phyloP scores from a whole-genome alignment of 1,284 basidiomycete genomes.

The Microbotryum lychnidis-dioicae region DNA sequence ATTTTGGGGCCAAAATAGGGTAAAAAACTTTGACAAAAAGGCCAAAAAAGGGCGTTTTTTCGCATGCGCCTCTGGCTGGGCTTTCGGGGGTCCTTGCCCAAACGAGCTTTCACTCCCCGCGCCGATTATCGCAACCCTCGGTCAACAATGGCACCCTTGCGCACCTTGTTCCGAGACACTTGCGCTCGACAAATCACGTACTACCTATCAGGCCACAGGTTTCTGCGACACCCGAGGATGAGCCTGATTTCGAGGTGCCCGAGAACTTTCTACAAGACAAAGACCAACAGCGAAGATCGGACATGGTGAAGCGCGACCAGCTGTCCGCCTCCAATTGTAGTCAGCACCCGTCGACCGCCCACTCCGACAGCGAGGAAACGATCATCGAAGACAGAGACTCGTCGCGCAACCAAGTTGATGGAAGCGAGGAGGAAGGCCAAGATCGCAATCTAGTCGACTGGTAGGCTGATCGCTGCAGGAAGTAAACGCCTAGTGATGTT shows the following conservation, averaged over 20 bases:
- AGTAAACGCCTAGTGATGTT: not conserved
- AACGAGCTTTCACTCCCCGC: no score
- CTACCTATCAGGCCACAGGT: not conserved
- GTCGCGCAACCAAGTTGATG: not conserved
- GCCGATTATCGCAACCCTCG: no score
- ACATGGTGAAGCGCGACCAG: not conserved
- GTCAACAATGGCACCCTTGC: not conserved
- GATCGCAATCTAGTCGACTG: conserved; percentile 1
- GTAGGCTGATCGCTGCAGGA: not conserved
- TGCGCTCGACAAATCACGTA: conserved; percentile 3
- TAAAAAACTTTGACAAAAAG: no score
- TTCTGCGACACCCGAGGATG: conserved; percentile 3
- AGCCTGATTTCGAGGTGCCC: conserved; percentile 4
- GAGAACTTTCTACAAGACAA: not conserved
- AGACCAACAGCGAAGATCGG: not conserved
- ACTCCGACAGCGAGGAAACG: not conserved
- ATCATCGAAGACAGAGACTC: not conserved
- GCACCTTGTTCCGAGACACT: not conserved
- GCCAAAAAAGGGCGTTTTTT: no score
- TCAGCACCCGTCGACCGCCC: not conserved
- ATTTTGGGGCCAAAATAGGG: no score
- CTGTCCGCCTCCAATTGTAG: not conserved
- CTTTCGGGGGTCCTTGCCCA: no score
- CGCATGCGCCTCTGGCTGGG: no score
- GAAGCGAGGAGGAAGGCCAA: not conserved